Conservation (phyloP, 106 monocot genomes). For the Allium cepa region DNA sequence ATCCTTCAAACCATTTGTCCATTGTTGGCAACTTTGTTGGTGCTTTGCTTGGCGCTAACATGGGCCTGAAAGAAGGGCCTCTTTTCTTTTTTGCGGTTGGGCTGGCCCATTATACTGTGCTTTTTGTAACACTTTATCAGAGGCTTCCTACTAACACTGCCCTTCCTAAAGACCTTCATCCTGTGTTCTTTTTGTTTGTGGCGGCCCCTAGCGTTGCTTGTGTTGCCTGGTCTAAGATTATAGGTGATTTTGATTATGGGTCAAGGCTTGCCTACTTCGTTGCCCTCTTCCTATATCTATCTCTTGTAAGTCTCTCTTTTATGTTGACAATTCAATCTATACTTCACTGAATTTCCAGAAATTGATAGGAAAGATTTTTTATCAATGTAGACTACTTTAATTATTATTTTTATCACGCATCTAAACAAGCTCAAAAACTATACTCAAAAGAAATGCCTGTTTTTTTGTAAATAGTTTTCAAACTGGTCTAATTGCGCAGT, state of each 20-base stretch:
- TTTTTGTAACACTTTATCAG: slow-evolving; percentile 94
- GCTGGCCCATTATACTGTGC: slow-evolving; percentile 66
- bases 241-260: slow-evolving; percentile 35
- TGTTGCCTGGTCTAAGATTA: slow-evolving; percentile 65
- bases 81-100: slow-evolving; percentile 74
- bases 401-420: not conserved
- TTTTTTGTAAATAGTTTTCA: too few species aligned
- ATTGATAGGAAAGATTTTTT: not conserved
- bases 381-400: not conserved
- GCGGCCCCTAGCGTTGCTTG: slow-evolving; percentile 66
- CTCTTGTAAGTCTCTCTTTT: slow-evolving; percentile 39
- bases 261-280: slow-evolving; percentile 52
- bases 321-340: too few species aligned
- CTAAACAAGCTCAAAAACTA: too few species aligned
- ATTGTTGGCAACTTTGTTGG: slow-evolving; percentile 68
- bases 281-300: slow-evolving; percentile 49
- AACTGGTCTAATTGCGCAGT: too few species aligned
- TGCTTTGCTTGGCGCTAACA: slow-evolving; percentile 43
- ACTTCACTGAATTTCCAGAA: not conserved
- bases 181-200: slow-evolving; percentile 83
- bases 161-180: slow-evolving; percentile 67
- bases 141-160: slow-evolving; percentile 60
- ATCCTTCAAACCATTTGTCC: slow-evolving; percentile 67
- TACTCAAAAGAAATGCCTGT: too few species aligned
- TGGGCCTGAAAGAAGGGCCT: slow-evolving; percentile 53